These are phyloP conservation scores for Cadophora sp. DNA, from an alignment of 2,329 filamentous ascomycete species.

Conservation along the genomic window DNA sequence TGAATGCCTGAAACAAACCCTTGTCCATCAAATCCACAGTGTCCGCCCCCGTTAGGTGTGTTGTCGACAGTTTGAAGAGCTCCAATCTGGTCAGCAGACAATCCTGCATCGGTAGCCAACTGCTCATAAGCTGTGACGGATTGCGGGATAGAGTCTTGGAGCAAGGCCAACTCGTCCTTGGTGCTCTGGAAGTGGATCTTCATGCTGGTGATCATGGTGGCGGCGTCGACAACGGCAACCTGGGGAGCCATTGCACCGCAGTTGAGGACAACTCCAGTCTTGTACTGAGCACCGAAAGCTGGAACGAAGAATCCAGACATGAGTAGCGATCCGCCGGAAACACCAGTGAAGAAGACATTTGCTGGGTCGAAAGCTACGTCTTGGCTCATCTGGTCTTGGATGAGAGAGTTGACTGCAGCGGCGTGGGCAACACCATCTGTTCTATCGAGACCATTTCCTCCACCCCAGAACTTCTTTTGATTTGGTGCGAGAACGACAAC, in stretches of 20 bases:
- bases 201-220: conserved; percentile 52
- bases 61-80: conserved; percentile 63
- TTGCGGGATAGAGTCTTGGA: conserved; percentile 58
- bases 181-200: conserved; percentile 64
- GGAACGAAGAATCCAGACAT: conserved; percentile 65
- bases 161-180: conserved; percentile 54
- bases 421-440: conserved; percentile 63
- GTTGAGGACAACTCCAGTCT: conserved; percentile 59
- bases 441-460: conserved; percentile 57
- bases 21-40: conserved; percentile 63
- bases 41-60: conserved; percentile 60
- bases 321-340: conserved; percentile 60
- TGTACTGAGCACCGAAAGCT: conserved; percentile 48
- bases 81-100: conserved; percentile 54
- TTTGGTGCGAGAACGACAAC: conserved; percentile 69
- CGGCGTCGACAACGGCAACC: conserved; percentile 54
- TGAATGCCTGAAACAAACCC: conserved; percentile 63
- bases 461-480: conserved; percentile 64
- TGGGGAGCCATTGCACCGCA: conserved; percentile 62
- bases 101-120: conserved; percentile 52
- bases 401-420: conserved; percentile 60
- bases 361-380: conserved; percentile 59
- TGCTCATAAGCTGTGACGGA: conserved; percentile 59
- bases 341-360: conserved; percentile 64
- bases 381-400: conserved; percentile 56